phyloP scores from a whole-genome alignment of 192 early-diverging fungal species.

The Rhizophagus prolifer region DNA sequence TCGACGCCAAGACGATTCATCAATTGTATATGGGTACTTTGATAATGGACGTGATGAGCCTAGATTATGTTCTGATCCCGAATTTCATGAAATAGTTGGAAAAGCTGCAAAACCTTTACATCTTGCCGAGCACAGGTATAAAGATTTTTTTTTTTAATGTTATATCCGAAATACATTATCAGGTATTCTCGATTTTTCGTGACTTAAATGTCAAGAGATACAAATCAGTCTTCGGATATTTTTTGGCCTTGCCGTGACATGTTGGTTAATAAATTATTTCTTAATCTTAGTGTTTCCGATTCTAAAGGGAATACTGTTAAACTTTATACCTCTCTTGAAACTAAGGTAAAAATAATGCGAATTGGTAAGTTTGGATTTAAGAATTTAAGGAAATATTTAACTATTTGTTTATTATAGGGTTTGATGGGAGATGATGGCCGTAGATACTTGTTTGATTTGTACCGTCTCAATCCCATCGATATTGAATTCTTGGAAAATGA shows the following conservation, averaged over 20 bases:
- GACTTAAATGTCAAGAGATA: no score
- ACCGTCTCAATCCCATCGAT: constrained; percentile 89
- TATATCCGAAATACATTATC: neutral
- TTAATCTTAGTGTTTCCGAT: constrained; percentile 57
- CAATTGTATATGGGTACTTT: constrained; percentile 89
- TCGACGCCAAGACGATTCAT: constrained; percentile 68
- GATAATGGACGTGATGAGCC: constrained; percentile 67
- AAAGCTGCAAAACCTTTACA: constrained; percentile 78
- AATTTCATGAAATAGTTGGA: constrained; percentile 74
- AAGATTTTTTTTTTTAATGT: neutral
- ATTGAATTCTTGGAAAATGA: constrained; percentile 81
- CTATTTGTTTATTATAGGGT: constrained; percentile 41
- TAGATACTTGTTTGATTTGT: constrained; percentile 90
- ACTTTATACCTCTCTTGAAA: constrained; percentile 83
- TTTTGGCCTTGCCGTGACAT: neutral
- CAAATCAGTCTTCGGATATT: neutral
- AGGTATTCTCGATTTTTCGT: neutral
- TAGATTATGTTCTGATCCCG: constrained; percentile 64
- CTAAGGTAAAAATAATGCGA: constrained; percentile 52
- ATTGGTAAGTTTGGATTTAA: neutral
- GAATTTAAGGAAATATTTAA: neutral
- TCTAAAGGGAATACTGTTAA: constrained; percentile 58
- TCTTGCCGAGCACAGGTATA: constrained; percentile 65
- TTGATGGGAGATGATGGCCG: constrained; percentile 89
- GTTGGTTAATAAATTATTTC: neutral